phyloP scores from a whole-genome alignment of 768 basidiomycete species.

The Suillus lakei region DNA sequence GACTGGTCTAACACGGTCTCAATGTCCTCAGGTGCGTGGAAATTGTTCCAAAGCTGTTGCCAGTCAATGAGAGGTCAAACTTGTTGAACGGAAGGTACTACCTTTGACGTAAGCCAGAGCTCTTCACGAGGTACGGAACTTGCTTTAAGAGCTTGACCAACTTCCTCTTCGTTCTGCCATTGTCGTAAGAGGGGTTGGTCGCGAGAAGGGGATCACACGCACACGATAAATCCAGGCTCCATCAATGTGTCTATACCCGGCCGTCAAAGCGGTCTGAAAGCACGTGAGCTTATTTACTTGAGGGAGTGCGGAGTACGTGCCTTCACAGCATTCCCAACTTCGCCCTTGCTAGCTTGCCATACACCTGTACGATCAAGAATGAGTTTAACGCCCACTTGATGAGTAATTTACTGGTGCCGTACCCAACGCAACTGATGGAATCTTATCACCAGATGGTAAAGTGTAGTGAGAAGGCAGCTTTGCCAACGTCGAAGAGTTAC shows the following conservation, averaged over 20 bases:
- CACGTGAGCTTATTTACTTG: background rate
- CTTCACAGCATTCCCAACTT: conserved; percentile 74
- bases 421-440: conserved; percentile 73
- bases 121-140: conserved; percentile 65
- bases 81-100: conserved; percentile 8
- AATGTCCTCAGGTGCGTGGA: conserved; percentile 76
- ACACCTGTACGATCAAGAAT: conserved; percentile 47
- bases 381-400: conserved; percentile 5
- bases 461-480: conserved; percentile 53
- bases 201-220: conserved; percentile 20
- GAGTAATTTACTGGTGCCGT: conserved; percentile 11
- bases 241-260: conserved; percentile 76
- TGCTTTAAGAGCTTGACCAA: conserved; percentile 63
- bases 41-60: conserved; percentile 71
- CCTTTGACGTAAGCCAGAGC: conserved; percentile 71
- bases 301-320: conserved; percentile 28
- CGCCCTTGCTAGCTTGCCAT: conserved; percentile 59
- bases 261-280: conserved; percentile 55
- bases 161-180: conserved; percentile 67
- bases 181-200: conserved; percentile 7
- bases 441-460: conserved; percentile 69
- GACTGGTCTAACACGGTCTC: conserved; percentile 72
- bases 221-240: conserved; percentile 75
- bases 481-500: conserved; percentile 25
- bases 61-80: background rate